Evolutionary conservation across 2,329 filamentous ascomycete genomes (phyloP).

Genomic region (Aspergillus thermomutatus): DNA sequence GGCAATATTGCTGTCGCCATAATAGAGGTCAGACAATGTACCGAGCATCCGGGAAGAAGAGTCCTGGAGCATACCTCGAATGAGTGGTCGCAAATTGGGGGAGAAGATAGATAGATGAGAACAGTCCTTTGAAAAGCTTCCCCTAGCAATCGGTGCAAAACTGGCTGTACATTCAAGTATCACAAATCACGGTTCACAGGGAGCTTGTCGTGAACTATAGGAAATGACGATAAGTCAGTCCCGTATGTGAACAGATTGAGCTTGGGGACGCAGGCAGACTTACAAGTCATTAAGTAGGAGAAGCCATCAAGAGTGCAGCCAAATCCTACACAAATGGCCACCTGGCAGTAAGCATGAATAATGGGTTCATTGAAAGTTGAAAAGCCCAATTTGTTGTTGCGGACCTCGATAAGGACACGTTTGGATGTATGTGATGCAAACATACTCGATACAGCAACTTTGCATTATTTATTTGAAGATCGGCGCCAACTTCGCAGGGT

Average conservation of each 20-base stretch:
- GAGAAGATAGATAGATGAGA: not conserved
- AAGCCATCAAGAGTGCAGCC: slow-evolving; percentile 27
- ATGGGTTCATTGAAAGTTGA: slow-evolving; percentile 8
- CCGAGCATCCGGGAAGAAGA: not conserved
- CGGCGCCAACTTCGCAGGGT: not conserved
- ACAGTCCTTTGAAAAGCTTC: not conserved
- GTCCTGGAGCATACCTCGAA: not conserved
- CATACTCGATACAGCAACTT: slow-evolving; percentile 11
- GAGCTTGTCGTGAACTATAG: not conserved
- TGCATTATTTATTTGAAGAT: slow-evolving; percentile 15
- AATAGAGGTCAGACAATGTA: not conserved
- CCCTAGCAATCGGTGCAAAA: not conserved
- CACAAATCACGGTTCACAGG: not conserved
- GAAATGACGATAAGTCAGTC: not conserved
- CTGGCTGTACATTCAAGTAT: not conserved
- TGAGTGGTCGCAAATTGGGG: not conserved
- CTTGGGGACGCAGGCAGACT: not conserved
- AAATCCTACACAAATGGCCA: slow-evolving; percentile 27
- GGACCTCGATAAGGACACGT: slow-evolving; percentile 21
- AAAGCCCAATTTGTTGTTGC: slow-evolving; percentile 6
- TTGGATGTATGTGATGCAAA: slow-evolving; percentile 15
- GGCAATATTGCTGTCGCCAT: not conserved
- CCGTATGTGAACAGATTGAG: not conserved
- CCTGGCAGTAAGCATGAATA: slow-evolving; percentile 27
- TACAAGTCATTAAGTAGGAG: slow-evolving; percentile 9